Base-by-base conservation (phyloP, 352 stramenopile genomes). In the Phytophthora capsici region DNA sequence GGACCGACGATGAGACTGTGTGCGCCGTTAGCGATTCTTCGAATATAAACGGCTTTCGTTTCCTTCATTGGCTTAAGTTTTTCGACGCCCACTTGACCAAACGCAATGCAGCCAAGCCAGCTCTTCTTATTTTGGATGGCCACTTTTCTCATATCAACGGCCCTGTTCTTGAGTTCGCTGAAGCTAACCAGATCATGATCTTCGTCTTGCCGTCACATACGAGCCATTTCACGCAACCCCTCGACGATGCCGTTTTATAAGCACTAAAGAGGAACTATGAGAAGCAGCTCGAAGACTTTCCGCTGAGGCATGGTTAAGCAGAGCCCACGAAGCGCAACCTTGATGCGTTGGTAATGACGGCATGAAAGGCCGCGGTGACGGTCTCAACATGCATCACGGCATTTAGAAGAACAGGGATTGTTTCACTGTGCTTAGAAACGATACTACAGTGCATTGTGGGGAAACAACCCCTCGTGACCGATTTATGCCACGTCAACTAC, bases 81-180 rank as follows among this genome's bases (percentile, higher is more conserved):
- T 50, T 20, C 23, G 14, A 37, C 23, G 5, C 19, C 12, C 25
- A 36, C 3, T 9, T 37, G 25, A 50, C 23, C 10, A 22, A 37
- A 25, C 19, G 1, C 8, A 8, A 4, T 8, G 20, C 10, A 7
- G 6, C 17, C 4, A 7, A 20, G 8, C 40, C 40, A 6, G 20
- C 10, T 20, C 36, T 50, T 16, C 19, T 47, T 2, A 36, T 50
- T 19, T 22, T 50, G 44, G 44, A 37, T 13, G 44, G 44, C 13
- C 22, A 50, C 44, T 34, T 50, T 36, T 32, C 44, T 5, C 44
- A 50, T 25, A 17, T 50, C 9, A 50, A 50, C 10, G 20, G 25
- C 2, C 22, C 3, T 6, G 44, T 36, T 6, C 10, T 50, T 1
- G 23, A 32, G 7, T 34, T 22, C 13, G 44, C 44, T 12, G 23